Conservation (phyloP, 129 eudicot genomes). For the Saposhnikovia divaricata region DNA sequence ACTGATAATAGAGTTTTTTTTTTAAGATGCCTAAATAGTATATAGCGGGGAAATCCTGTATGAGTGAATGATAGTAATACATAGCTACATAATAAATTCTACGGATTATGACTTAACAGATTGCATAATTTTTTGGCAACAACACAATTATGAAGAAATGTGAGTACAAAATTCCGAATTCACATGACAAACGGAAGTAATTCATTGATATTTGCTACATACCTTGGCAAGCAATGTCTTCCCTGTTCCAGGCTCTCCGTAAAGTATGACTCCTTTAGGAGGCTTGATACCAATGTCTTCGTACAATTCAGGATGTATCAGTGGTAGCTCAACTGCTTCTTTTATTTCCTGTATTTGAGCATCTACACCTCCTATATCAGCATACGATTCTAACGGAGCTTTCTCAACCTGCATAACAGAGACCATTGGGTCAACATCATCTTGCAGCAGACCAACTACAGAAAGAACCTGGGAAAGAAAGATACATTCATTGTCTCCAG, state of each 20-base stretch:
- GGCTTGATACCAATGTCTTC: slow-evolving; percentile 29
- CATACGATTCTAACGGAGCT: slow-evolving; percentile 15
- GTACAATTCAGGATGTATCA: slow-evolving; percentile 27
- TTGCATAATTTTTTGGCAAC: neutral
- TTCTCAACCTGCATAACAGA: slow-evolving; percentile 15
- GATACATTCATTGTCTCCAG: neutral
- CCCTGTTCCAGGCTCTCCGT: slow-evolving; percentile 33
- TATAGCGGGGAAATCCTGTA: neutral
- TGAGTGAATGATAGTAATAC: neutral
- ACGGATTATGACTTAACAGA: neutral
- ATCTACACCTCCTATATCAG: slow-evolving; percentile 30
- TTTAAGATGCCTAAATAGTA: neutral
- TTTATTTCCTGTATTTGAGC: slow-evolving; percentile 30
- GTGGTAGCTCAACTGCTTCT: slow-evolving; percentile 31
- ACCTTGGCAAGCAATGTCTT: slow-evolving; percentile 27
- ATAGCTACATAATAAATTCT: neutral
- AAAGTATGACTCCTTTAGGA: slow-evolving; percentile 26
- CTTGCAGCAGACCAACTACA: slow-evolving; percentile 15
- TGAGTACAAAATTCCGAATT: neutral
- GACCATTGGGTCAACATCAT: slow-evolving; percentile 15
- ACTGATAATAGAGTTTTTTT: neutral
- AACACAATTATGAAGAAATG: neutral
- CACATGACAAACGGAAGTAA: too few species aligned
- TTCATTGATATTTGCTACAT: neutral
- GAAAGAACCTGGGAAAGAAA: slow-evolving; percentile 4